phyloP scores from a whole-genome alignment of 208 protist genomes.

The Acanthamoeba sp. region DNA sequence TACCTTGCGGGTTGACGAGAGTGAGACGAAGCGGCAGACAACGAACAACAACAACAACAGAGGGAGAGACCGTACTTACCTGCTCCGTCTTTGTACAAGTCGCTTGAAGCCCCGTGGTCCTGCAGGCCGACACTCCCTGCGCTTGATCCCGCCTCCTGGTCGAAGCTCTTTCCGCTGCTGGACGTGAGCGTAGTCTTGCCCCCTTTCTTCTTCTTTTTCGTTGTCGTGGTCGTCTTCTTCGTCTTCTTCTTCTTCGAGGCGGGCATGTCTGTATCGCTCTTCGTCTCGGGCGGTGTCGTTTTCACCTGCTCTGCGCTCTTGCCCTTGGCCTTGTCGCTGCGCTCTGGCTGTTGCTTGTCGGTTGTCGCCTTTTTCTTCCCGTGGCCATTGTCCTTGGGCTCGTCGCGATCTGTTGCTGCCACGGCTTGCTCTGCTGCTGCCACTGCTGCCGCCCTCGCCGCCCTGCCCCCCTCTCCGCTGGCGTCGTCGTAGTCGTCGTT shows the following conservation, averaged over 20 bases:
- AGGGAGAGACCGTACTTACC: background rate
- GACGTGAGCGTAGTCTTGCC: no score
- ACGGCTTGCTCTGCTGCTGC: no score
- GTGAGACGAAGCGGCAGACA: background rate
- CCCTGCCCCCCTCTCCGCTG: no score
- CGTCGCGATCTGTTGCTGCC: no score
- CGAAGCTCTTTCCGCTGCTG: background rate
- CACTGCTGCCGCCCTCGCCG: no score
- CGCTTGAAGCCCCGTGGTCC: background rate
- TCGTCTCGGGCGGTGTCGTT: background rate
- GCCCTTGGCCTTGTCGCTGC: no score
- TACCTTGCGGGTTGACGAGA: background rate
- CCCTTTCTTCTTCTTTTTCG: background rate
- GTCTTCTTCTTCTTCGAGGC: background rate
- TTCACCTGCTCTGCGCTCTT: no score
- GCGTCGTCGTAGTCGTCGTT: background rate
- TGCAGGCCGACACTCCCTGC: background rate
- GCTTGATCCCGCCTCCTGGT: background rate
- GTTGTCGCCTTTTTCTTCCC: background rate
- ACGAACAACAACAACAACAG: no score
- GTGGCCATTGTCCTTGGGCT: background rate
- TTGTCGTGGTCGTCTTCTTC: background rate
- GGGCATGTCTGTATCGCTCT: background rate
- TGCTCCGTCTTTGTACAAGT: background rate
- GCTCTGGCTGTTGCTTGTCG: no score